Percentiles rank a stretch among this genome's conserved stretches.
phyloP scores from a whole-genome alignment of 768 basidiomycete species.

The Mycena epipterygia region DNA sequence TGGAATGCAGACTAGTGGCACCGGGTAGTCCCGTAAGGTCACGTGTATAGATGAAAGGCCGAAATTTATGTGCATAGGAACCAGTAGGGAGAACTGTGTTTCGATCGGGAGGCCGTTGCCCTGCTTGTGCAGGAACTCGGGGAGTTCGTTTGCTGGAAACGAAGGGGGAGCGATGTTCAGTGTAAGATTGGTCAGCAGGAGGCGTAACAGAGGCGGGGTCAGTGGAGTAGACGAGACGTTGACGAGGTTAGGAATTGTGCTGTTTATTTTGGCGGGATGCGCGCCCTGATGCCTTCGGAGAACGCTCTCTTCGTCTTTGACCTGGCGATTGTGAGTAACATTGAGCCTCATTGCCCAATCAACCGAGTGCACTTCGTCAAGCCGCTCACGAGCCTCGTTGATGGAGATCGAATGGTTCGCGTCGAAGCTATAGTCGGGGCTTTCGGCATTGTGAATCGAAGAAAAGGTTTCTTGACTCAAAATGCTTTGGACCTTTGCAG shows the following conservation, averaged over 20 bases:
- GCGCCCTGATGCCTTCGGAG: conserved; percentile 60
- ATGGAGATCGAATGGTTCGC: conserved; percentile 76
- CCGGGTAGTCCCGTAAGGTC: conserved; percentile 88
- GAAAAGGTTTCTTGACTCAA: conserved; percentile 54
- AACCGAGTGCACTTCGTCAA: conserved; percentile 77
- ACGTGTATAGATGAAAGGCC: conserved; percentile 71
- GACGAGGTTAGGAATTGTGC: conserved; percentile 60
- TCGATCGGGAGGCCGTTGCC: conserved; percentile 78
- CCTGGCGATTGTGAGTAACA: conserved; percentile 60
- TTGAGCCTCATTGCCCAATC: conserved; percentile 78
- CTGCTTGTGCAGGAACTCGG: conserved; percentile 75
- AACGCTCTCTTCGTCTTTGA: conserved; percentile 62
- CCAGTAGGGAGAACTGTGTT: conserved; percentile 81
- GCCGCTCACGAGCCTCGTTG: conserved; percentile 76
- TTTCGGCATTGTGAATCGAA: conserved; percentile 37
- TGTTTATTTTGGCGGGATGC: conserved; percentile 42
- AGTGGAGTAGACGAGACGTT: conserved; percentile 48
- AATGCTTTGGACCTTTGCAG: conserved; percentile 82
- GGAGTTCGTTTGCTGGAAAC: conserved; percentile 66
- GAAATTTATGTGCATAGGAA: conserved; percentile 86
- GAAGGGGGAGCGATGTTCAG: conserved; percentile 71
- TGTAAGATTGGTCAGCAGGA: conserved; percentile 69
- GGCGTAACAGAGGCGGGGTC: conserved; percentile 79
- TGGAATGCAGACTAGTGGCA: conserved; percentile 86
- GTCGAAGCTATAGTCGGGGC: conserved; percentile 73